phyloP scores from a whole-genome alignment of 2,329 filamentous ascomycete genomes.

The Tolypocladium tundrense region DNA sequence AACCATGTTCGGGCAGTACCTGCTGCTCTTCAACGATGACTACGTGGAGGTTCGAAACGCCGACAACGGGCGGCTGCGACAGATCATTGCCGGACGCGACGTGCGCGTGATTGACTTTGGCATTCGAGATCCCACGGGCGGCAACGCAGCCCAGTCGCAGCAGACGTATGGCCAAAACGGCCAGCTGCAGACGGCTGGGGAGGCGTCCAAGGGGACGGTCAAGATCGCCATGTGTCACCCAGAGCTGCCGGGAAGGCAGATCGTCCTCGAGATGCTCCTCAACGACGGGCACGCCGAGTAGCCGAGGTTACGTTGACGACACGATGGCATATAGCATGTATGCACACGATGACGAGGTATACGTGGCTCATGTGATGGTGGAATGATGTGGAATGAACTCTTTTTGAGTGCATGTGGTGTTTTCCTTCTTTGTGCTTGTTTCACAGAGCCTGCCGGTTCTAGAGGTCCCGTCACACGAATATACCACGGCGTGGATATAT shows the following conservation, averaged over 20 bases:
- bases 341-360: constrained; percentile 2
- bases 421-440: not conserved
- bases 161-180: constrained; percentile 23
- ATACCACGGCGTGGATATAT: not conserved
- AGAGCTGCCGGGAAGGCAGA: constrained; percentile 70
- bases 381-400: not conserved
- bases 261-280: constrained; percentile 84
- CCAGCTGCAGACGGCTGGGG: constrained; percentile 23
- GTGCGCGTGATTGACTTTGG: constrained; percentile 87
- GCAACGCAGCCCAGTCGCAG: constrained; percentile 26
- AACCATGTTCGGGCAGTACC: constrained; percentile 82
- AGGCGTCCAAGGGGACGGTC: constrained; percentile 60
- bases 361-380: not conserved
- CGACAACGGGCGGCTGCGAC: constrained; percentile 83
- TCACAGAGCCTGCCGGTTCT: not conserved
- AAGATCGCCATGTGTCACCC: constrained; percentile 96
- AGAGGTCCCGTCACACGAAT: not conserved
- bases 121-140: constrained; percentile 49
- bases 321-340: not conserved
- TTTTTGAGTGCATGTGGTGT: not conserved
- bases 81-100: constrained; percentile 87
- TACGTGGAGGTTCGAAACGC: constrained; percentile 97
- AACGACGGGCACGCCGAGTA: constrained; percentile 67
- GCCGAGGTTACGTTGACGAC: not conserved
- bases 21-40: constrained; percentile 88